phyloP scores from a whole-genome alignment of 192 early-diverging fungal genomes.

The Rhizoclosmatium sp. region DNA sequence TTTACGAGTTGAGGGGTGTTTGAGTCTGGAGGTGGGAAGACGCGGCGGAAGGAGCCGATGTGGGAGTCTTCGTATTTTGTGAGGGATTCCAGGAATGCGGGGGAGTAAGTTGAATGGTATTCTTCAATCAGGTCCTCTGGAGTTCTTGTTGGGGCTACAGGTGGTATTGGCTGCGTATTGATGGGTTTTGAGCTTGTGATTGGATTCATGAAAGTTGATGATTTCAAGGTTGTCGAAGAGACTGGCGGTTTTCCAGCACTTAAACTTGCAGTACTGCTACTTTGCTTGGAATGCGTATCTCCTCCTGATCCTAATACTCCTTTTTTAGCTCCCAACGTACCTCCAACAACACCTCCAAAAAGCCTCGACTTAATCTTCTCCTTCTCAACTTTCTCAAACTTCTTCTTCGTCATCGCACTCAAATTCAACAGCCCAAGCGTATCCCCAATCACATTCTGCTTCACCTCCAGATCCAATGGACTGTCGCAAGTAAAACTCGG shows the following conservation, averaged over 20 bases:
- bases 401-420: constrained; percentile 26
- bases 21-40: constrained; percentile 52
- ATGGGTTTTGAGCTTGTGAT: background rate
- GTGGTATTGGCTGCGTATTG: background rate
- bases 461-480: constrained; percentile 61
- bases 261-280: background rate
- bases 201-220: background rate
- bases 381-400: constrained; percentile 52
- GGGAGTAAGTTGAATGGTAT: background rate
- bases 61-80: constrained; percentile 46
- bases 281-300: background rate
- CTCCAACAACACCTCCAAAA: constrained; percentile 28
- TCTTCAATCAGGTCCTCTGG: constrained; percentile 17
- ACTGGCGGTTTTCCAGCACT: background rate
- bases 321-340: background rate
- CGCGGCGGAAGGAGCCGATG: constrained; percentile 50
- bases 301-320: background rate
- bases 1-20: constrained; percentile 11
- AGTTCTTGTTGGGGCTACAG: too few relatives aligned
- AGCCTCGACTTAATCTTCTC: constrained; percentile 37
- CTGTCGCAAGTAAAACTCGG: constrained; percentile 66
- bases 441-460: constrained; percentile 58
- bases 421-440: constrained; percentile 57
- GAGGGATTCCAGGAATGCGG: constrained; percentile 12
- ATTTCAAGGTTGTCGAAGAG: background rate